Percentiles rank a stretch among this genome's conserved stretches.
Conservation (phyloP, 306 rosid species). For the Delonix regia region DNA sequence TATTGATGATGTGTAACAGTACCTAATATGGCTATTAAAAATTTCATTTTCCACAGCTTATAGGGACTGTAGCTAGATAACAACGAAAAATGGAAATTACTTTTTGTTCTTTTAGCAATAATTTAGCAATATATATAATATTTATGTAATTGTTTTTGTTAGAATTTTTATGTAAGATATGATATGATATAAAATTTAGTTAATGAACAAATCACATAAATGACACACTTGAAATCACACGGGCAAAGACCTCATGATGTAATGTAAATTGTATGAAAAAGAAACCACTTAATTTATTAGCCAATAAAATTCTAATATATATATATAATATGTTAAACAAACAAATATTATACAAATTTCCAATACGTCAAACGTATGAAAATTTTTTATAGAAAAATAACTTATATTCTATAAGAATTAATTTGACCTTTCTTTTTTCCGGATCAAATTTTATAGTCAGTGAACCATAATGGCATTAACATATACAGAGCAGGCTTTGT, state of each 20-base stretch:
- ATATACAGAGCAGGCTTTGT: background rate
- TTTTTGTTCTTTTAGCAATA: too few relatives aligned
- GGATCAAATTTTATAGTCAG: background rate
- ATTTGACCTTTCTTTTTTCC: background rate
- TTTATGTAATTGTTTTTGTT: background rate
- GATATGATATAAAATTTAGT: background rate
- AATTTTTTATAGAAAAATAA: background rate
- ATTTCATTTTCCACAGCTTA: too few relatives aligned
- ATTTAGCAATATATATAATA: too few relatives aligned
- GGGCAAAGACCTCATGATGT: background rate
- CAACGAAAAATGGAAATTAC: too few relatives aligned
- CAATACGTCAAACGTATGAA: background rate
- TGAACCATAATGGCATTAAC: background rate
- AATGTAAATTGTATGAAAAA: background rate
- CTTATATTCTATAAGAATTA: background rate
- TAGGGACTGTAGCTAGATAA: too few relatives aligned
- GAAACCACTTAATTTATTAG: background rate
- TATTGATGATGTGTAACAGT: too few relatives aligned
- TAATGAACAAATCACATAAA: background rate
- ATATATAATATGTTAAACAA: background rate
- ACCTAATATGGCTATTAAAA: too few relatives aligned
- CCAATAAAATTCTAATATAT: background rate
- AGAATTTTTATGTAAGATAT: background rate
- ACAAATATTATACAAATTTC: background rate
- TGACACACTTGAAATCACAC: background rate